phyloP scores from a whole-genome alignment of 2,329 filamentous ascomycete genomes.

The Venturia asperata region DNA sequence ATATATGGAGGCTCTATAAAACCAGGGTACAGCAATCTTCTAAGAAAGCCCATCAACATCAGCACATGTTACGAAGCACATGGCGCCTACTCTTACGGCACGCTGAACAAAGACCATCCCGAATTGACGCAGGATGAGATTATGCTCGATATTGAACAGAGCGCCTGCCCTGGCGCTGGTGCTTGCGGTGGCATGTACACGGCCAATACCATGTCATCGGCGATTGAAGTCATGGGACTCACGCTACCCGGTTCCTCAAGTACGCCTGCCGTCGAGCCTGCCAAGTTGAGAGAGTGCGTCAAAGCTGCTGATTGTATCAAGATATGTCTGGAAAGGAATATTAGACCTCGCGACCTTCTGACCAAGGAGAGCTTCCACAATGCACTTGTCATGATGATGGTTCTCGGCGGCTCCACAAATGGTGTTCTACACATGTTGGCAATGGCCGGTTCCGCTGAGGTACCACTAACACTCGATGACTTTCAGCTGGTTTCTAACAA shows the following conservation, averaged over 20 bases:
- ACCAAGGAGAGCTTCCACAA: conserved; percentile 80
- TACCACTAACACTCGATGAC: conserved; percentile 72
- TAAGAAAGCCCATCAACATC: conserved; percentile 78
- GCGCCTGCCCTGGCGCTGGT: conserved; percentile 69
- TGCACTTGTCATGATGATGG: conserved; percentile 83
- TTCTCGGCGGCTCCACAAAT: conserved; percentile 84
- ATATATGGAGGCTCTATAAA: conserved; percentile 89
- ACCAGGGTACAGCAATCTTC: conserved; percentile 71
- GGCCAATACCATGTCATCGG: conserved; percentile 87
- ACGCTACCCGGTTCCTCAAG: conserved; percentile 77
- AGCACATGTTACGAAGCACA: conserved; percentile 81
- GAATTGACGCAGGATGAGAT: conserved; percentile 69
- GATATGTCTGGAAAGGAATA: conserved; percentile 72
- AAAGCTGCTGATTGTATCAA: conserved; percentile 73
- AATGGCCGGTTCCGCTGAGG: conserved; percentile 79
- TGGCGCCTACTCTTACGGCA: conserved; percentile 73
- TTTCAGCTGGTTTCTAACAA: conserved; percentile 74
- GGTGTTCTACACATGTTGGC: conserved; percentile 82
- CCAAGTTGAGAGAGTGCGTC: conserved; percentile 81
- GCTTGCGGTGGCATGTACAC: conserved; percentile 93
- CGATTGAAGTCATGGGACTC: conserved; percentile 82
- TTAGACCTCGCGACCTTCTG: conserved; percentile 71
- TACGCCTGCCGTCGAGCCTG: conserved; percentile 70
- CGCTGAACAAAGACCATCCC: conserved; percentile 62
- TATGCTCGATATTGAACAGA: conserved; percentile 70